Evolutionary conservation across 2,329 filamentous ascomycete genomes (phyloP).

Genomic region (Epichloe sibirici): DNA sequence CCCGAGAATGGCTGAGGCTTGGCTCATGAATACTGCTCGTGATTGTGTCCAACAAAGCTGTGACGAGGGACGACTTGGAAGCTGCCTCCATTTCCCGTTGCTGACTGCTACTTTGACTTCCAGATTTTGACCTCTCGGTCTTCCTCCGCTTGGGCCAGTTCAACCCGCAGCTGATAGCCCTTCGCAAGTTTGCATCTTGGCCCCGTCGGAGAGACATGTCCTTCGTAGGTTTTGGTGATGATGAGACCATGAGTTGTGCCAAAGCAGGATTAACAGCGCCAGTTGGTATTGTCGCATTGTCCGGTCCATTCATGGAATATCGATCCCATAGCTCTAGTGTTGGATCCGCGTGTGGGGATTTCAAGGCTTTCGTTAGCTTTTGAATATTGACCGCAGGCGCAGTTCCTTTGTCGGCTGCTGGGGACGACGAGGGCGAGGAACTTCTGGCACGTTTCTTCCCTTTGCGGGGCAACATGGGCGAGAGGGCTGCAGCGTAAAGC

Average conservation of each 20-base stretch:
- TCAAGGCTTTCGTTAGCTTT: conserved; percentile 44
- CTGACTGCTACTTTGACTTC: conserved; percentile 19
- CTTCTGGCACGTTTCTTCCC: conserved; percentile 58
- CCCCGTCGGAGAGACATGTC: conserved; percentile 28
- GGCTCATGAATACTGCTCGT: conserved; percentile 37
- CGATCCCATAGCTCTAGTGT: conserved; percentile 68
- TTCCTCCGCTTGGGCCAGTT: conserved; percentile 62
- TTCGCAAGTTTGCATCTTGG: conserved; percentile 35
- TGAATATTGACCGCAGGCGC: conserved; percentile 43
- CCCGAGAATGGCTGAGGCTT: conserved; percentile 19
- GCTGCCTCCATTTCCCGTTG: conserved; percentile 32
- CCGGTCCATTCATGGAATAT: conserved; percentile 41
- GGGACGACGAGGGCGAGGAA: conserved; percentile 61
- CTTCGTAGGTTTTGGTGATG: conserved; percentile 51
- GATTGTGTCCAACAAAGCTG: conserved; percentile 55
- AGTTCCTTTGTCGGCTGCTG: conserved; percentile 34
- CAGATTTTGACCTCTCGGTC: conserved; percentile 34
- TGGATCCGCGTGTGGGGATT: conserved; percentile 58
- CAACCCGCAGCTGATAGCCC: conserved; percentile 55
- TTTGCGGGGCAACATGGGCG: conserved; percentile 36
- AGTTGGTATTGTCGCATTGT: conserved; percentile 28
- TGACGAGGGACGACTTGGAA: conserved; percentile 46
- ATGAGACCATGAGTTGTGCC: conserved; percentile 56
- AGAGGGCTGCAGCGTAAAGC: conserved; percentile 28
- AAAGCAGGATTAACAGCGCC: conserved; percentile 45